These are phyloP conservation scores for Aspergillus puulaauensis DNA, from an alignment of 2,329 filamentous ascomycete species.

Conservation along the genomic window DNA sequence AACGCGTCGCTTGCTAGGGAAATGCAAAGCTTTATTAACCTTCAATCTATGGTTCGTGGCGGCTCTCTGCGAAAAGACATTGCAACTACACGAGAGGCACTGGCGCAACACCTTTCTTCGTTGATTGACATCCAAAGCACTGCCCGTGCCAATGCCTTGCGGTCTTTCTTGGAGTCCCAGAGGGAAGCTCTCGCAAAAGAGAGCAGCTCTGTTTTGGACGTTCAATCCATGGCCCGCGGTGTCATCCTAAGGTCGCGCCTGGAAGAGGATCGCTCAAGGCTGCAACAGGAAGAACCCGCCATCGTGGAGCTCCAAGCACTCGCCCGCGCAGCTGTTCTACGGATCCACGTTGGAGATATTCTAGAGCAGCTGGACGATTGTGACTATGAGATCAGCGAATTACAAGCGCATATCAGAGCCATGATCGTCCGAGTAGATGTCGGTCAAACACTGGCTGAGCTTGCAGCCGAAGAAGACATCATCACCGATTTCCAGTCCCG, in stretches of 20 bases:
- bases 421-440: slow-evolving; percentile 75
- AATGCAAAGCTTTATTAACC: slow-evolving; percentile 39
- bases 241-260: slow-evolving; percentile 35
- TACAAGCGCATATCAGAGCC: slow-evolving; percentile 76
- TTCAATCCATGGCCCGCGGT: slow-evolving; percentile 56
- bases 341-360: slow-evolving; percentile 48
- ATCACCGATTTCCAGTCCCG: slow-evolving; percentile 74
- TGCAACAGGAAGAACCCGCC: slow-evolving; percentile 30
- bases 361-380: slow-evolving; percentile 70
- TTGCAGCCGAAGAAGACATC: slow-evolving; percentile 79
- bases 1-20: slow-evolving; percentile 43
- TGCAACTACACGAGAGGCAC: slow-evolving; percentile 26
- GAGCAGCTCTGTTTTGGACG: slow-evolving; percentile 42
- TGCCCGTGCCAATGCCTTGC: slow-evolving; percentile 30
- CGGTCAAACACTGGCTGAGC: slow-evolving; percentile 69
- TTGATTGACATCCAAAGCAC: slow-evolving; percentile 35
- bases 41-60: slow-evolving; percentile 50
- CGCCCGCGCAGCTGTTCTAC: slow-evolving; percentile 40
- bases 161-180: slow-evolving; percentile 32
- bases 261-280: slow-evolving; percentile 27
- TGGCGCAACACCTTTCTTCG: slow-evolving; percentile 28
- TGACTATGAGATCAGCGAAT: slow-evolving; percentile 62
- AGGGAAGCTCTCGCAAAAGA: slow-evolving; percentile 45
- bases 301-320: slow-evolving; percentile 42
- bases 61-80: slow-evolving; percentile 28